Percentiles rank a stretch among this genome's conserved stretches.
Conservation (phyloP, 352 stramenopile genomes). For the Globisporangium rhizosaccharum region DNA sequence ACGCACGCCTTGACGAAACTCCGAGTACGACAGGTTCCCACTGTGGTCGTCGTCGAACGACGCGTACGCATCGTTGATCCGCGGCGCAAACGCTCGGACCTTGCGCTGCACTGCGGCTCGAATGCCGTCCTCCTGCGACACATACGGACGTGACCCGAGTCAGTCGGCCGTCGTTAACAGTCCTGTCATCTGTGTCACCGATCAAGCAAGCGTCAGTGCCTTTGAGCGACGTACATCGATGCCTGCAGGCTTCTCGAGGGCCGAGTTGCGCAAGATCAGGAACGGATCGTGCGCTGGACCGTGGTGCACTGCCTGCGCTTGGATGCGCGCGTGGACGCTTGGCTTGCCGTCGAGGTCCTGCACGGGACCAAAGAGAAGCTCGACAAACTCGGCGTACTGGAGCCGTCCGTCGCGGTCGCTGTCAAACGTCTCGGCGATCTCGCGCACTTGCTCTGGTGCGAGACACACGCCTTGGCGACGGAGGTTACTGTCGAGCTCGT, state of each 20-base stretch:
- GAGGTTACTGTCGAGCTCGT: constrained; percentile 42
- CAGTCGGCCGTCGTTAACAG: too few species aligned
- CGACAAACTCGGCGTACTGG: constrained; percentile 42
- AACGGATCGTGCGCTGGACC: constrained; percentile 21
- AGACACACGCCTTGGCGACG: constrained; percentile 36
- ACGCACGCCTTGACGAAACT: constrained; percentile 39
- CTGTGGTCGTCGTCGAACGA: constrained; percentile 50
- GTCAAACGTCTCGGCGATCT: constrained; percentile 38
- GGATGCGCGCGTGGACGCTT: constrained; percentile 6
- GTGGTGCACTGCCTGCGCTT: constrained; percentile 3
- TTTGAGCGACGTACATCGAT: constrained; percentile 2
- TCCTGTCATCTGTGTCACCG: too few species aligned
- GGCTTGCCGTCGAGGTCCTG: constrained; percentile 12
- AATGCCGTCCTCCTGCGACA: constrained; percentile 28
- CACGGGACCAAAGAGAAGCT: constrained; percentile 31
- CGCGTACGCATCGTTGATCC: constrained; percentile 45
- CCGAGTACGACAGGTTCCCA: constrained; percentile 43
- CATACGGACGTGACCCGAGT: background rate
- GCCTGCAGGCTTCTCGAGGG: constrained; percentile 7
- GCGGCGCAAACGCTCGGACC: constrained; percentile 28
- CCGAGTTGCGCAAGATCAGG: constrained; percentile 27
- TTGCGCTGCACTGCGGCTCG: constrained; percentile 33
- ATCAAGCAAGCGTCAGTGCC: too few species aligned
- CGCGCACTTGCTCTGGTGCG: constrained; percentile 23
- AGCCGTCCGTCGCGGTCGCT: constrained; percentile 32